Evolutionary conservation across 345 rosid species (phyloP).

Genomic region (Gossypium turneri): DNA sequence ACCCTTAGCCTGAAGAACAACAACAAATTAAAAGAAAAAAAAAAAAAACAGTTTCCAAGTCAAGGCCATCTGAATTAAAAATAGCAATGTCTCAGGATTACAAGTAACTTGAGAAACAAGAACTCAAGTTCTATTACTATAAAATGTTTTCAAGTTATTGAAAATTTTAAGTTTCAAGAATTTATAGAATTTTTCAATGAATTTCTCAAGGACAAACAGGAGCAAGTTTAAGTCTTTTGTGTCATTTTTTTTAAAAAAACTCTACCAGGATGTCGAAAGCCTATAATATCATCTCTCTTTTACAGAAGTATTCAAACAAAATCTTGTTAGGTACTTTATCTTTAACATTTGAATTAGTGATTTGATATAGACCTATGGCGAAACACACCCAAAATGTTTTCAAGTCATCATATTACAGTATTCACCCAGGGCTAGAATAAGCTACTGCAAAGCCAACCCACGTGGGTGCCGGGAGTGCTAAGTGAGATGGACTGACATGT

Average conservation of each 20-base stretch:
- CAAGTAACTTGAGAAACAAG: background rate
- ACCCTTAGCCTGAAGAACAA: slow-evolving; percentile 85
- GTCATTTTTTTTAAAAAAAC: background rate
- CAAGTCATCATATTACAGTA: background rate
- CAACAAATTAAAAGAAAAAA: slow-evolving; percentile 2
- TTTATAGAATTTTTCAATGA: background rate
- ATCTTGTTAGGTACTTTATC: background rate
- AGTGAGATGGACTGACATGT: background rate
- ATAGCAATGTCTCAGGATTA: background rate
- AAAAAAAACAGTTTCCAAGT: slow-evolving; percentile 14
- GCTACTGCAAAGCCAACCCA: background rate
- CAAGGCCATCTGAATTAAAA: slow-evolving; percentile 5
- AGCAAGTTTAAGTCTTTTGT: background rate
- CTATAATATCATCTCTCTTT: background rate
- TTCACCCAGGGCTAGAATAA: background rate
- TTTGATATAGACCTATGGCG: no score
- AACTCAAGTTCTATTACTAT: background rate
- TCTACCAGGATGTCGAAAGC: background rate
- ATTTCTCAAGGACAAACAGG: background rate
- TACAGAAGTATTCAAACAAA: background rate
- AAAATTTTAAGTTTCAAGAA: background rate
- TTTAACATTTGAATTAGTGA: background rate
- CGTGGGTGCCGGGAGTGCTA: no score
- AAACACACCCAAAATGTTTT: no score
- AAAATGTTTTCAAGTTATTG: background rate